Conservation (phyloP, 352 stramenopile genomes). For the Plasmopara muralis region DNA sequence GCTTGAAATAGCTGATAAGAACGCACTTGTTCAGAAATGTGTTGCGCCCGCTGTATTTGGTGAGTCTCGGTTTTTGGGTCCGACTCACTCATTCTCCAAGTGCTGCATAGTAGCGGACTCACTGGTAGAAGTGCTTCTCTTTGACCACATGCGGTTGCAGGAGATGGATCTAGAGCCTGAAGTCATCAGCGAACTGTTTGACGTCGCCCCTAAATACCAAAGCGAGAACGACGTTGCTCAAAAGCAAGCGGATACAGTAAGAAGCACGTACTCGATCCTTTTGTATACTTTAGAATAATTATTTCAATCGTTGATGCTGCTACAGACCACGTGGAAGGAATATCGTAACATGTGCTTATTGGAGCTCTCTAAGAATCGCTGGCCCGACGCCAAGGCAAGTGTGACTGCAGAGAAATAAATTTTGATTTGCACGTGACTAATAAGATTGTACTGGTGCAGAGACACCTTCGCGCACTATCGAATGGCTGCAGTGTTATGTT, state of each 20-base stretch:
- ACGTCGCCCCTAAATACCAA: slow-evolving; percentile 46
- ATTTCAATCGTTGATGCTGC: background rate
- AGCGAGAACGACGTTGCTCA: slow-evolving; percentile 46
- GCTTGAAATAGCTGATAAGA: slow-evolving; percentile 29
- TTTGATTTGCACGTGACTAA: slow-evolving; percentile 2
- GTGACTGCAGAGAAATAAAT: background rate
- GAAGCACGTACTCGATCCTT: background rate
- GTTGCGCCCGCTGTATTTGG: slow-evolving; percentile 54
- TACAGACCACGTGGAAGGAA: slow-evolving; percentile 56
- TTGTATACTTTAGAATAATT: background rate
- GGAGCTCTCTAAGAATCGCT: slow-evolving; percentile 62
- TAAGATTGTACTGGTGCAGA: slow-evolving; percentile 16
- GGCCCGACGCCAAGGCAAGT: slow-evolving; percentile 55
- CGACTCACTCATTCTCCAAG: slow-evolving; percentile 41
- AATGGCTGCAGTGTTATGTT: slow-evolving; percentile 80
- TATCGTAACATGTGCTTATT: slow-evolving; percentile 61
- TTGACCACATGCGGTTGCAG: slow-evolving; percentile 66
- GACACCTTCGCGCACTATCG: slow-evolving; percentile 52
- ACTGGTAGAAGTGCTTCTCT: slow-evolving; percentile 62
- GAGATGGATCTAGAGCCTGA: slow-evolving; percentile 63
- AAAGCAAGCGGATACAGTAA: slow-evolving; percentile 33
- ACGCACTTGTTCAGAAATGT: slow-evolving; percentile 38
- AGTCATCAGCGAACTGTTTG: slow-evolving; percentile 49
- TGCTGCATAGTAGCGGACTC: slow-evolving; percentile 61
- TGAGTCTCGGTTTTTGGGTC: slow-evolving; percentile 50